Evolutionary conservation across 306 rosid genomes (phyloP).

Genomic region (Dryas drummondii): DNA sequence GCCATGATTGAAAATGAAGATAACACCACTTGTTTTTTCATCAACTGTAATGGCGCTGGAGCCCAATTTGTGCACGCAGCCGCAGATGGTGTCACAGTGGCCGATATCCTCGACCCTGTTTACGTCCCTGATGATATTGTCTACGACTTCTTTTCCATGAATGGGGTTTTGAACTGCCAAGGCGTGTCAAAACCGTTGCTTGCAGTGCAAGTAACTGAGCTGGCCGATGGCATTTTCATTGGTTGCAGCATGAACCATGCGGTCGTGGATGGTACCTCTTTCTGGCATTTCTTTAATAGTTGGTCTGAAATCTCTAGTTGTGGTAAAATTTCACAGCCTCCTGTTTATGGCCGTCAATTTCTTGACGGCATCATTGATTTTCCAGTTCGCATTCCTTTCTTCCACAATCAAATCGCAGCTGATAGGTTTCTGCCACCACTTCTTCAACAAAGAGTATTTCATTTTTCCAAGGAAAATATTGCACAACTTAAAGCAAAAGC

Average conservation of each 20-base stretch:
- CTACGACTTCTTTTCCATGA: slow-evolving; percentile 30
- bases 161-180: slow-evolving; percentile 19
- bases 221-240: slow-evolving; percentile 39
- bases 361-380: not conserved
- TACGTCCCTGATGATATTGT: slow-evolving; percentile 29
- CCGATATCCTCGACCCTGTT: slow-evolving; percentile 26
- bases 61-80: slow-evolving; percentile 31
- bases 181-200: slow-evolving; percentile 26
- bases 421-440: not conserved
- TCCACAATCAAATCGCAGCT: not conserved
- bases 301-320: too few relatives aligned
- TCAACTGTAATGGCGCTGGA: slow-evolving; percentile 32
- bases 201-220: slow-evolving; percentile 38
- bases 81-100: slow-evolving; percentile 1
- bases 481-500: slow-evolving; percentile 39
- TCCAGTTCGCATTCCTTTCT: slow-evolving; percentile 15
- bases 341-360: not conserved
- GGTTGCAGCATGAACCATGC: slow-evolving; percentile 17
- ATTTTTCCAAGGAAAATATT: slow-evolving; percentile 31
- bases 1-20: not conserved
- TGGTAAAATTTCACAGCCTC: too few relatives aligned
- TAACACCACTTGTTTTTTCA: slow-evolving; percentile 10
- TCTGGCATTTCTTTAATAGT: too few relatives aligned
- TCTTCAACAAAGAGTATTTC: slow-evolving; percentile 20
- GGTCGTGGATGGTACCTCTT: too few relatives aligned